Evolutionary conservation across 2,329 filamentous ascomycete genomes (phyloP).

Genomic region (Penicillium sp.): DNA sequence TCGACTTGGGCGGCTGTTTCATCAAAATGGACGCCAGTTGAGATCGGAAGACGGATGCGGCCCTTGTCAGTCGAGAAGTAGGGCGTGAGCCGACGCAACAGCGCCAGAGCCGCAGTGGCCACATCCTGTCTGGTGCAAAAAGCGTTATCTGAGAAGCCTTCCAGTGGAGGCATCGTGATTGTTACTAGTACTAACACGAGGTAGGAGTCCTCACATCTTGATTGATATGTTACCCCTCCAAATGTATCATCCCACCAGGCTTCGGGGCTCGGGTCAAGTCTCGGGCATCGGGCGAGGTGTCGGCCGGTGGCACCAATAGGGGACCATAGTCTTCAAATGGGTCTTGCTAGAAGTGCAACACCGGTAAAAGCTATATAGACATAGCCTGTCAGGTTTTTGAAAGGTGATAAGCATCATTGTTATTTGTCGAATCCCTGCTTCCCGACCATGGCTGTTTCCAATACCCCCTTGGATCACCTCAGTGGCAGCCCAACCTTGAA

Average conservation of each 20-base stretch:
- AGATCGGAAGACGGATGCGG: constrained; percentile 19
- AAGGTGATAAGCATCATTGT: neutral
- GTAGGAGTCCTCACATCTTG: neutral
- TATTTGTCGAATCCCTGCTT: neutral
- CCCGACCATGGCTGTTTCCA: neutral
- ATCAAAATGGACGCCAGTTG: constrained; percentile 26
- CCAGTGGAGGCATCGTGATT: constrained; percentile 18
- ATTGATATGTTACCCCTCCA: constrained; percentile 1
- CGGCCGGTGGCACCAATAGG: neutral
- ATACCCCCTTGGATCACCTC: neutral
- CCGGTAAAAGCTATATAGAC: neutral
- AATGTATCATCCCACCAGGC: neutral
- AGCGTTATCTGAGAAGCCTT: constrained; percentile 24
- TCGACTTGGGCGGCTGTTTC: constrained; percentile 33
- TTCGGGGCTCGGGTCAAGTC: neutral
- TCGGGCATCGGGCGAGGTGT: constrained; percentile 9
- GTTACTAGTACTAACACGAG: neutral
- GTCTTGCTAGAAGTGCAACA: neutral
- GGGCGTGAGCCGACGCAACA: constrained; percentile 18
- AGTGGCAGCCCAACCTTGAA: constrained; percentile 1
- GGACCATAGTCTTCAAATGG: neutral
- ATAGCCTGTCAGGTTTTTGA: neutral
- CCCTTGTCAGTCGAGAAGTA: constrained; percentile 20
- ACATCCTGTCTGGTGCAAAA: constrained; percentile 18
- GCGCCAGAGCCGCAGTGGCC: constrained; percentile 12